phyloP scores from a whole-genome alignment of 768 basidiomycete species.

The Lentinula raphanica region DNA sequence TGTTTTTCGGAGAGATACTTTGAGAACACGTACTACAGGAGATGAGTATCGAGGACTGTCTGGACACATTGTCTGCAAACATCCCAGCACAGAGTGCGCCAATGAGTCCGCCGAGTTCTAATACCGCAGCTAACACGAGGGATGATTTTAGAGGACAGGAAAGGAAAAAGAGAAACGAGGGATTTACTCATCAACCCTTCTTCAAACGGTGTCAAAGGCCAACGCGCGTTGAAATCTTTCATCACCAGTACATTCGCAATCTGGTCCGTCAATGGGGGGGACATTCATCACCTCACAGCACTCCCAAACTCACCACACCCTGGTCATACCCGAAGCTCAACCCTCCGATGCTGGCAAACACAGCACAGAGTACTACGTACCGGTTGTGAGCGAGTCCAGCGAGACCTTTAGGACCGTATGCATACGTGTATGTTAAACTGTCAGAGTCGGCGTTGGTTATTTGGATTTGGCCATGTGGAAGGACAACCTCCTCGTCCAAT shows the following conservation, averaged over 20 bases:
- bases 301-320: conserved; percentile 20
- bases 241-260: conserved; percentile 85
- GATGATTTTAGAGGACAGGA: neutral
- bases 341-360: conserved; percentile 67
- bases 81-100: conserved; percentile 65
- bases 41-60: conserved; percentile 59
- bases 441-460: conserved; percentile 28
- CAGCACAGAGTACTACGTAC: conserved; percentile 61
- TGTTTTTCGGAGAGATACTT: no score
- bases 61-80: conserved; percentile 64
- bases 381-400: conserved; percentile 59
- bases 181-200: conserved; percentile 72
- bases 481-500: no score
- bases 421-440: conserved; percentile 51
- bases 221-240: conserved; percentile 63
- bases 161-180: neutral
- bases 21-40: conserved; percentile 70
- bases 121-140: conserved; percentile 52
- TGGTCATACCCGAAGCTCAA: conserved; percentile 9
- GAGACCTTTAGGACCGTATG: conserved; percentile 69
- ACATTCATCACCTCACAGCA: neutral
- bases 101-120: conserved; percentile 77
- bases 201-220: conserved; percentile 69
- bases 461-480: no score
- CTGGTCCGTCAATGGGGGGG: no score